A percentile compares a stretch with the other conserved stretches of the same genome.
phyloP scores from a whole-genome alignment of 371 early-diverging fungal species.

The Mortierella sp. region DNA sequence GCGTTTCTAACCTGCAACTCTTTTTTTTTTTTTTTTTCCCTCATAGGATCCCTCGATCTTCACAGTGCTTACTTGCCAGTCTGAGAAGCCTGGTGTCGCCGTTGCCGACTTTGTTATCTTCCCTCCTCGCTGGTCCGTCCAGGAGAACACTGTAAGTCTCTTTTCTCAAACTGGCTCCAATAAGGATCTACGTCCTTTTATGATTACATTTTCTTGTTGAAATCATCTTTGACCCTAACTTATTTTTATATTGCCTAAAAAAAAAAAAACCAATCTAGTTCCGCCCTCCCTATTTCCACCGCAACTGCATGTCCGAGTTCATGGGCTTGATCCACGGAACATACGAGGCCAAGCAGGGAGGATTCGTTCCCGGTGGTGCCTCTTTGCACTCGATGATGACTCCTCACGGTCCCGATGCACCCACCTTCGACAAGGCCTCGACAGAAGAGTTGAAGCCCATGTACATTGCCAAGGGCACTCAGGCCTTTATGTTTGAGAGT shows the following conservation, averaged over 20 bases:
- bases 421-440: constrained; percentile 82
- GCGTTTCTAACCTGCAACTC: neutral
- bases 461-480: constrained; percentile 82
- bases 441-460: constrained; percentile 79
- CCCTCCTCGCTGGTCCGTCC: constrained; percentile 97
- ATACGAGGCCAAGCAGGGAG: constrained; percentile 94
- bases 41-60: constrained; percentile 92
- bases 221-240: neutral
- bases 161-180: neutral
- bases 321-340: constrained; percentile 94
- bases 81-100: constrained; percentile 88
- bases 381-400: constrained; percentile 90
- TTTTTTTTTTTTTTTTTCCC: constrained; percentile 4
- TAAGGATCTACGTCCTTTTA: constrained; percentile 38
- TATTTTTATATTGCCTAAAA: neutral
- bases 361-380: constrained; percentile 94
- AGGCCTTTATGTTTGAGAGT: constrained; percentile 98
- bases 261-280: constrained; percentile 57
- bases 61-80: constrained; percentile 94
- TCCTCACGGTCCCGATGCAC: constrained; percentile 94
- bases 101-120: constrained; percentile 97
- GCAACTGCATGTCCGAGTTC: constrained; percentile 96
- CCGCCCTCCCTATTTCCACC: constrained; percentile 96
- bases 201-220: constrained; percentile 2
- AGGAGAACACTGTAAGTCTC: constrained; percentile 78